These are phyloP conservation scores for Tetrahymena borealis DNA, from an alignment of 73 alveolate species.

Conservation along the genomic window DNA sequence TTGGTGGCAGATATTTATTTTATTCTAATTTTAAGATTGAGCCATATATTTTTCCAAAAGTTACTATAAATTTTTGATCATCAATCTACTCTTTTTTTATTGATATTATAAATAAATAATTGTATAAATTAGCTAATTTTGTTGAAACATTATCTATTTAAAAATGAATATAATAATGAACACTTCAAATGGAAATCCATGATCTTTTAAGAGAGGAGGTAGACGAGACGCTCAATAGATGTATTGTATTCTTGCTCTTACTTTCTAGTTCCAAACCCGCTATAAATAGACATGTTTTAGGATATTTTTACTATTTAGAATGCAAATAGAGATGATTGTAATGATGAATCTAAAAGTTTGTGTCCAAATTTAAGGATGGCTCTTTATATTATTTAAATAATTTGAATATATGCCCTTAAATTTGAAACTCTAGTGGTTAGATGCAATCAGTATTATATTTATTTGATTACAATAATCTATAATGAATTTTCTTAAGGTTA, in stretches of 20 bases:
- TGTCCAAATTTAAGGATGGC: too few relatives aligned
- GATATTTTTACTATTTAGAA: neutral
- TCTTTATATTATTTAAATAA: too few relatives aligned
- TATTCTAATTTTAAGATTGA: neutral
- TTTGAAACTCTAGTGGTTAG: too few relatives aligned
- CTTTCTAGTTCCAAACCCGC: neutral
- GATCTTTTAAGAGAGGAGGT: neutral
- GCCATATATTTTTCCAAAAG: neutral
- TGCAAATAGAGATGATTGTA: too few relatives aligned
- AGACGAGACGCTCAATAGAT: neutral
- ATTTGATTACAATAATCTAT: too few relatives aligned
- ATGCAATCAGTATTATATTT: too few relatives aligned
- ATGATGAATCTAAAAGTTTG: too few relatives aligned
- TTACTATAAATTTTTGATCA: neutral
- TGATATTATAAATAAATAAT: neutral
- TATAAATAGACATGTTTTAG: neutral
- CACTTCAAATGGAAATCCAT: neutral
- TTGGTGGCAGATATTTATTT: neutral
- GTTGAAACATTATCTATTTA: neutral
- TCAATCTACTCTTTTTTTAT: neutral
- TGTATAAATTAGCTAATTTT: neutral
- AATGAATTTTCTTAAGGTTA: too few relatives aligned
- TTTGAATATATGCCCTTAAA: too few relatives aligned
- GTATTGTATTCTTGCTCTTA: neutral
- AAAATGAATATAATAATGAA: neutral